Base-by-base conservation (phyloP, 2,329 filamentous ascomycete genomes). In the Penicillium corylophilum region DNA sequence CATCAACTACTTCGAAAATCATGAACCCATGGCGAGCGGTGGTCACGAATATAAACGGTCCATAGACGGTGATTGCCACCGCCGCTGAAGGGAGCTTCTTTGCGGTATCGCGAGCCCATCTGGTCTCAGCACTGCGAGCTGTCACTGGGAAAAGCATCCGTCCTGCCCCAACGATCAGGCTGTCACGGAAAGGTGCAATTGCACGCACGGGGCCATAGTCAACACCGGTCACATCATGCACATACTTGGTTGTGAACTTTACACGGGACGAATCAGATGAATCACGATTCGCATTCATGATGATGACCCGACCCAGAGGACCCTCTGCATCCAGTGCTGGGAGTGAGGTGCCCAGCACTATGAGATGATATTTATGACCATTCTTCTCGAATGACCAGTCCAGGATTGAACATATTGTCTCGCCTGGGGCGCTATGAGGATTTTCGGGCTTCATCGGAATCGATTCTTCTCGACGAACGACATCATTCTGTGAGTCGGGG, bases 1-100 rank as follows among this genome's bases (percentile, higher is more conserved):
- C 64, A n/a, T 70, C 50, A 51, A 61, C 55, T 8, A 79, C 63
- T 51, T 75, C 66, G 33, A 79, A 74, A 20, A 77, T 72, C 26
- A 80, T 66, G 10, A 83, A 71, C 0, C 82, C 84, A 55, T 85
- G 78, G 35, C 71, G 67, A 2, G 74, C 66, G 1, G 81, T 85
- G 1, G 82, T 79, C 42, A 84, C 71, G 53, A 82, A 79, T 24
- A 86, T 74, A 22, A 75, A 73, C 1, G 72, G 68, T 2, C 69
- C 67, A 8, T 71, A 67, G 13, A 77, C 72, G 1, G 78, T 78
- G 38, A 85, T 71, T 7, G 78, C 73, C 6, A 80, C 68, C 3
- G 76, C 81, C 2, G 74, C 67, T 3, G 80, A 82, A 3, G 77
- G 73, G 7, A 82, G 62, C 10, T 68, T 62, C 51, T 70, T 71